Percentiles rank a stretch among this genome's conserved stretches.
These are phyloP conservation scores for Paraleonurus japonicus DNA, from an alignment of 257 asterid species.

Conservation along the genomic window DNA sequence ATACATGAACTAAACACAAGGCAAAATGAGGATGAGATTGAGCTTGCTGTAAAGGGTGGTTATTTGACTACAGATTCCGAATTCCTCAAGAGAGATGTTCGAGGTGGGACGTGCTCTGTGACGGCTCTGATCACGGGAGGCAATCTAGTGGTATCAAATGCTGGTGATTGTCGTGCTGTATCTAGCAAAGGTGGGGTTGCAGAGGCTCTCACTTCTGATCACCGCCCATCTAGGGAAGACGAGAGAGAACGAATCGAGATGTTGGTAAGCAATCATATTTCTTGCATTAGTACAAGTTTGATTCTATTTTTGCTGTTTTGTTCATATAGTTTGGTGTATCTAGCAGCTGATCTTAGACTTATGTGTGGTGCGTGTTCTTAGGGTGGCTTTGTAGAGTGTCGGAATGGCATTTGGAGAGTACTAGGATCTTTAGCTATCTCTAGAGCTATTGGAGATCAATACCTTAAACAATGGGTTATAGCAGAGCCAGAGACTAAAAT, in stretches of 20 bases:
- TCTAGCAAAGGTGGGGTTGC: conserved; percentile 65
- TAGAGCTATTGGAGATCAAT: conserved; percentile 75
- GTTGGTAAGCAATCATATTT: conserved; percentile 43
- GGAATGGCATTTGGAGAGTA: conserved; percentile 73
- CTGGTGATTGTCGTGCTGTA: conserved; percentile 88
- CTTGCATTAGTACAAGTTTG: background rate
- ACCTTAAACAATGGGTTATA: conserved; percentile 79
- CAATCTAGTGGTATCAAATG: conserved; percentile 62
- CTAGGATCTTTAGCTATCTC: conserved; percentile 88
- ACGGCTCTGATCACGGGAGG: conserved; percentile 67
- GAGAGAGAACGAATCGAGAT: conserved; percentile 64
- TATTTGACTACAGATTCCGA: no score
- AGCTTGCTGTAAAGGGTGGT: no score
- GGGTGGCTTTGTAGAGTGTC: conserved; percentile 83
- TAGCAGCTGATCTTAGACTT: conserved; percentile 16
- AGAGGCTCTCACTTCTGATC: conserved; percentile 77
- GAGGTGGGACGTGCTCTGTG: conserved; percentile 81
- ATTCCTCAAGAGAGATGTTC: conserved; percentile 51
- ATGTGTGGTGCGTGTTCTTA: conserved; percentile 21
- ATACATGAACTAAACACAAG: conserved; percentile 40
- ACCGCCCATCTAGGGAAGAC: conserved; percentile 68
- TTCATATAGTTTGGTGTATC: background rate
- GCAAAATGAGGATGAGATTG: conserved; percentile 32
- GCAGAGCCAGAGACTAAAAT: conserved; percentile 77
- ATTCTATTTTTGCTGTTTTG: background rate